Evolutionary conservation across 306 rosid genomes (phyloP), one percentile per base, ranked within the genome.

Genomic region (Cercis canadensis): DNA sequence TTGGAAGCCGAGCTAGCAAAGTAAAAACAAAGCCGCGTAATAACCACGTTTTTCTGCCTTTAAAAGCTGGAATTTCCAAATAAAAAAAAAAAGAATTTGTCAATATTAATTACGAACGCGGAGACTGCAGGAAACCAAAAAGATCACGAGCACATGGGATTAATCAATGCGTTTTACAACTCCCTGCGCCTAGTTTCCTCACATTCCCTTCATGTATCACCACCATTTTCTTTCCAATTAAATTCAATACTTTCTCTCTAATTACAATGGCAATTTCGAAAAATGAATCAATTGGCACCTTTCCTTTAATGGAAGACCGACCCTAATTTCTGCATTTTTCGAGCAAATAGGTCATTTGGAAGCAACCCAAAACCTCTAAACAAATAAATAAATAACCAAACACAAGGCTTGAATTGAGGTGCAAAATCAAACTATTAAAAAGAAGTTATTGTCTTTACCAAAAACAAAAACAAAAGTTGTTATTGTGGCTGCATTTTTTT

Each of bases 121-220:
- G 43, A 52, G 39, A 2, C 47, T 67, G 86, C 58, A 29, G 24
- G 57, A 45, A 65, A 69, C 80, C 57, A 45, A 67, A n/a, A 76
- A 70, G 78, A 76, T 77, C 78, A 57, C 70, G 39, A 72, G 37
- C 92, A 85, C 92, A 73, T 82, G 92, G 61, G 34, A 5, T 55
- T 74, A 72, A 84, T 88, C 90, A 88, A 86, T 82, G 78, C 83
- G 17, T 36, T 80, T 73, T 74, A 63, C 84, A 39, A 6, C 68
- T 70, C 62, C 77, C 52, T 59, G 66, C 29, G 29, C 29, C 2
- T 24, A 24, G 73, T 70, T 77, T 41, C 73, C 69, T 70, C 78
- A 85, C 81, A 66, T 53, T 74, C 83, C 66, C 73, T 43, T 69
- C 84, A 52, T 84, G 72, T n/a, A n/a, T n/a, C n/a, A n/a, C n/a